phyloP scores from a whole-genome alignment of 2,329 filamentous ascomycete species.

The Cytospora paraplurivora region DNA sequence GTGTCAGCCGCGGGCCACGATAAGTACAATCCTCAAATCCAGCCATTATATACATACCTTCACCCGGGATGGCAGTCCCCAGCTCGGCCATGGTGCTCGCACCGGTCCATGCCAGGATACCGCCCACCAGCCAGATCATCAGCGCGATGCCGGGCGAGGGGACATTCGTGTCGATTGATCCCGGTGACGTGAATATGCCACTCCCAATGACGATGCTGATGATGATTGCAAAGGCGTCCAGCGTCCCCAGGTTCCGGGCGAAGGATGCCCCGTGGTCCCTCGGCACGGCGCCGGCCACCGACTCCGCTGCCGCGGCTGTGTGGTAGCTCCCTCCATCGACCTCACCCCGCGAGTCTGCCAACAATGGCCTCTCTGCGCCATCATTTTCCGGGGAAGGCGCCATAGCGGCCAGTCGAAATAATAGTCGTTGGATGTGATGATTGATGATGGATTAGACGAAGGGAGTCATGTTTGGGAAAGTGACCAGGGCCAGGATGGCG shows the following conservation, averaged over 20 bases:
- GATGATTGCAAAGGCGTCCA: constrained; percentile 60
- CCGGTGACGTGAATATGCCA: constrained; percentile 66
- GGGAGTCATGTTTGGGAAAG: background rate
- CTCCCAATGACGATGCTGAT: constrained; percentile 66
- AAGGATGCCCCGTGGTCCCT: constrained; percentile 36
- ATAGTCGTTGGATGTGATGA: background rate
- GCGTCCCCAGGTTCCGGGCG: constrained; percentile 47
- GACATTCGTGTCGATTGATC: constrained; percentile 64
- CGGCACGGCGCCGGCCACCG: constrained; percentile 13
- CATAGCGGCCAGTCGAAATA: constrained; percentile 3
- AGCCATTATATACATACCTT: constrained; percentile 43
- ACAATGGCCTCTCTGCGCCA: constrained; percentile 11
- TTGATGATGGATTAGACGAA: background rate
- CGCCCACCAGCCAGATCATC: constrained; percentile 62
- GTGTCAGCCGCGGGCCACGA: background rate
- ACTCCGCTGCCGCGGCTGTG: background rate
- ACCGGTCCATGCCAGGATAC: constrained; percentile 65
- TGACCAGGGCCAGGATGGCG: background rate
- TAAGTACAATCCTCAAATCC: background rate
- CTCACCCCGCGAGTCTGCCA: background rate
- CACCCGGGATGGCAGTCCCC: constrained; percentile 63
- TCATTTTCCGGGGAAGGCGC: constrained; percentile 1
- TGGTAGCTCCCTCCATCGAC: constrained; percentile 7
- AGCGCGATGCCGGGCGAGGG: constrained; percentile 61
- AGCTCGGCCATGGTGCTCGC: constrained; percentile 64